Evolutionary conservation across 1,139 yeast species (phyloP).

Genomic region (Scheffersomyces insectosa): DNA sequence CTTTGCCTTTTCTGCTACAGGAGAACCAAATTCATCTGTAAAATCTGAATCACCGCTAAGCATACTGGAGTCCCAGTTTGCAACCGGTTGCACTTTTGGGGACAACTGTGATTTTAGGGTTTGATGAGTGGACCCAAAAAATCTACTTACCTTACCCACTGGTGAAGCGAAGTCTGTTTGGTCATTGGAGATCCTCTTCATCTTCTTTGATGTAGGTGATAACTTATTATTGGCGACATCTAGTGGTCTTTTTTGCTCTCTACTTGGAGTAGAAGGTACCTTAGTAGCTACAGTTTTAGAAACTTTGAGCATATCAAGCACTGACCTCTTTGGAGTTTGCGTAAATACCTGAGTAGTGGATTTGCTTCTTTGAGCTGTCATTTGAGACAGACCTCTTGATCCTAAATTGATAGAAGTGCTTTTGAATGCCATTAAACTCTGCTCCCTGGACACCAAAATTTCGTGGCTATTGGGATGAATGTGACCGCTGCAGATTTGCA

Average conservation of each 20-base stretch:
- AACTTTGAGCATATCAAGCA: background rate
- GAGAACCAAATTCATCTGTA: constrained; percentile 36
- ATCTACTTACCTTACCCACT: constrained; percentile 17
- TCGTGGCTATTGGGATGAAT: constrained; percentile 65
- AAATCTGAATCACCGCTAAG: constrained; percentile 38
- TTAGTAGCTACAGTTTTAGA: constrained; percentile 9
- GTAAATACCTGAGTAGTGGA: constrained; percentile 1
- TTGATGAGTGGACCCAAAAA: constrained; percentile 12
- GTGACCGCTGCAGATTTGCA: constrained; percentile 61
- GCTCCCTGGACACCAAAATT: constrained; percentile 48
- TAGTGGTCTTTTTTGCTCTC: background rate
- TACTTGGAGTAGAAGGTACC: background rate
- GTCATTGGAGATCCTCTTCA: constrained; percentile 15
- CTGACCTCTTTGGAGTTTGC: background rate
- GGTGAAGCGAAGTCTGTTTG: constrained; percentile 2
- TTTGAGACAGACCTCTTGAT: background rate
- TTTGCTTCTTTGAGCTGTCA: constrained; percentile 3
- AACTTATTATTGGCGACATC: constrained; percentile 6
- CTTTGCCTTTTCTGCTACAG: constrained; percentile 9
- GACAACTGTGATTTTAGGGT: constrained; percentile 4
- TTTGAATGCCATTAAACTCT: constrained; percentile 24
- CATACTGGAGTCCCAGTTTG: constrained; percentile 20
- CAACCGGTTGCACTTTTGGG: constrained; percentile 8
- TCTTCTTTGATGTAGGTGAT: constrained; percentile 31
- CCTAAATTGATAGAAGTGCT: constrained; percentile 23